phyloP scores from a whole-genome alignment of 2,329 filamentous ascomycete species.

The Aschersonia sp. region DNA sequence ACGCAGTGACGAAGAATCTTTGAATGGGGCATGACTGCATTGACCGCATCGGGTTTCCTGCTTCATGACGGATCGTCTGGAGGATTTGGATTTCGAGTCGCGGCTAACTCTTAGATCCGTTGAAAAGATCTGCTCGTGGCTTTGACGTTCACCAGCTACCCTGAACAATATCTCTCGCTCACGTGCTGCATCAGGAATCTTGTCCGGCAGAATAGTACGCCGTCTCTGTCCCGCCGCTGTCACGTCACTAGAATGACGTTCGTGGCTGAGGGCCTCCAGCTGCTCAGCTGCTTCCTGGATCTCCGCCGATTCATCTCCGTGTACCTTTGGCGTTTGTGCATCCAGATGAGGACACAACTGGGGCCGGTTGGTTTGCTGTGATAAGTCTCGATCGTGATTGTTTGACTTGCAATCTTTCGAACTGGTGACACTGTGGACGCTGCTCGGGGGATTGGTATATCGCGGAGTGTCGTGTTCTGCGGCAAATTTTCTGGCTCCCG shows the following conservation, averaged over 20 bases:
- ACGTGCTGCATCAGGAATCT: slow-evolving; percentile 16
- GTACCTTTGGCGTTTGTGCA: slow-evolving; percentile 15
- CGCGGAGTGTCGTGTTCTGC: too few species aligned
- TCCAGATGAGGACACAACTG: slow-evolving; percentile 9
- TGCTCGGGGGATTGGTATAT: too few species aligned
- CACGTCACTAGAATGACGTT: slow-evolving; percentile 40
- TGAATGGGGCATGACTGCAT: slow-evolving; percentile 51
- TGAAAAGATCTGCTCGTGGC: slow-evolving; percentile 7
- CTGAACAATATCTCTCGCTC: slow-evolving; percentile 9
- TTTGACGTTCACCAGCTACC: neutral
- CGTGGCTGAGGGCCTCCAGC: slow-evolving; percentile 49
- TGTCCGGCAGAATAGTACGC: slow-evolving; percentile 25
- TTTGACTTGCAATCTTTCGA: slow-evolving; percentile 5
- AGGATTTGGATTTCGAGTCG: slow-evolving; percentile 23
- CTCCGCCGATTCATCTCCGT: slow-evolving; percentile 47
- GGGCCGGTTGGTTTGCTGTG: slow-evolving; percentile 11
- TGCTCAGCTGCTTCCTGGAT: slow-evolving; percentile 57
- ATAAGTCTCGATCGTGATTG: neutral
- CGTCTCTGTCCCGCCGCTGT: slow-evolving; percentile 13
- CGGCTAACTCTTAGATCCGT: slow-evolving; percentile 10
- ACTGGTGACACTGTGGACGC: too few species aligned
- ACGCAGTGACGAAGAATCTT: slow-evolving; percentile 49
- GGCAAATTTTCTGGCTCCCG: slow-evolving; percentile 27
- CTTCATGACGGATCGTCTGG: slow-evolving; percentile 35
- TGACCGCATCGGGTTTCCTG: slow-evolving; percentile 46